Evolutionary conservation across 2,329 filamentous ascomycete species (phyloP), one percentile per base, ranked within the genome.

Genomic region (Trichoderma atrobrunneum): DNA sequence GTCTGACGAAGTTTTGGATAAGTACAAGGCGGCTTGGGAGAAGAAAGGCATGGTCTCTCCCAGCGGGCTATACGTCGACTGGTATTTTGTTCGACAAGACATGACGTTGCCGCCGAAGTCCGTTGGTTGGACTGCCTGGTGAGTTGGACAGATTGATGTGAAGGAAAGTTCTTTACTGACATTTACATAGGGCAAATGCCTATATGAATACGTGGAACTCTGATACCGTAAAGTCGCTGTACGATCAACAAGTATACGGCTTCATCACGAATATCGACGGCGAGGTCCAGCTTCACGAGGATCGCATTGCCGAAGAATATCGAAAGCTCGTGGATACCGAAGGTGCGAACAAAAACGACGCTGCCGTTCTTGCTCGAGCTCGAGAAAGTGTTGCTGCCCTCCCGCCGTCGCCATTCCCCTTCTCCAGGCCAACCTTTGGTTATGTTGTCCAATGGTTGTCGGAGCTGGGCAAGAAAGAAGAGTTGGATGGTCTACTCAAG

Each of bases 201-300:
- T 83, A 80, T 73, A 81, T 83, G 79, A 78, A 79, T 68, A 71
- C 78, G n/a, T 82, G 81, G 81, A 82, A 82, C 72, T 78, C 77
- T 1, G 73, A 76, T 3, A 74, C 77, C n/a, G 78, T 82, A 3
- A 75, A 76, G 11, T 71, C 70, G 1, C 68, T 75, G 8, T 81
- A 76, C 63, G 72, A 72, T 1, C 74, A 72, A 54, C 76, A 78
- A 18, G 65, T 72, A 0, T 57, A 74, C 12, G 80, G 80, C 0
- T 80, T 78, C 68, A 72, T 82, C 59, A 78, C 77, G 4, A 73
- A 70, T 2, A 73, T 73, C 64, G 72, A 72, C 10, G 78, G 76
- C 39, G 60, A 75, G 28, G 72, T 77, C 34, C 76, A 77, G 7
- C 69, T 71, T 11, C 73, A 78, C 36, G 75, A 76, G 57, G 74